These are phyloP conservation scores for Fusarium sororula DNA, from an alignment of 2,329 filamentous ascomycete genomes.

Conservation along the genomic window DNA sequence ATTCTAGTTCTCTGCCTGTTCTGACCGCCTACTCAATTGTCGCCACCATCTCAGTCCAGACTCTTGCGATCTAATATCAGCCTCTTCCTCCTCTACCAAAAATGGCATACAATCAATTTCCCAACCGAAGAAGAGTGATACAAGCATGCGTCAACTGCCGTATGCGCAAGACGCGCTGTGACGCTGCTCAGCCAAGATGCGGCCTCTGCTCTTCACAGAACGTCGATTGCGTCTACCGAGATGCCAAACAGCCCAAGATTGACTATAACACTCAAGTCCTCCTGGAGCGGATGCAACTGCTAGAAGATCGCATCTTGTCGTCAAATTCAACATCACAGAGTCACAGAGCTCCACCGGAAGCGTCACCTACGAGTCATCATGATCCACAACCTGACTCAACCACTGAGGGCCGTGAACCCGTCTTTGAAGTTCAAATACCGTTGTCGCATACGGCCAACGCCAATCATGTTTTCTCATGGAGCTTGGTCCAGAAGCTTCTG, in stretches of 20 bases:
- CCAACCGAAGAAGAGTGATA: constrained; percentile 9
- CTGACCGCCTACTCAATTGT: background rate
- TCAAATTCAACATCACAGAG: accelerated
- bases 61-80: too few relatives aligned
- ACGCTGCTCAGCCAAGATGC: constrained; percentile 43
- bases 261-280: constrained; percentile 43
- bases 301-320: constrained; percentile 40
- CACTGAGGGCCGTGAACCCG: background rate
- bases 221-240: constrained; percentile 44
- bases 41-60: background rate
- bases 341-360: accelerated
- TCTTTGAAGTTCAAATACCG: constrained; percentile 14
- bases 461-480: constrained; percentile 27
- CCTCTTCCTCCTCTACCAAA: too few relatives aligned
- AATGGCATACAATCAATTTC: constrained; percentile 18
- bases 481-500: background rate
- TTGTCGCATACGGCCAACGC: constrained; percentile 26
- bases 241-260: constrained; percentile 42
- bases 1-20: background rate
- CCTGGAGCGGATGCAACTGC: constrained; percentile 43
- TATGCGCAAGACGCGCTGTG: constrained; percentile 45
- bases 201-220: constrained; percentile 41
- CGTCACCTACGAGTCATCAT: background rate
- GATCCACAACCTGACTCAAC: background rate
- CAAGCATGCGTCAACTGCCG: constrained; percentile 46